Evolutionary conservation across 1,139 yeast genomes (phyloP), one percentile per base, ranked within the genome.

Genomic region (Hemisphaericaspora lyxosophila): DNA sequence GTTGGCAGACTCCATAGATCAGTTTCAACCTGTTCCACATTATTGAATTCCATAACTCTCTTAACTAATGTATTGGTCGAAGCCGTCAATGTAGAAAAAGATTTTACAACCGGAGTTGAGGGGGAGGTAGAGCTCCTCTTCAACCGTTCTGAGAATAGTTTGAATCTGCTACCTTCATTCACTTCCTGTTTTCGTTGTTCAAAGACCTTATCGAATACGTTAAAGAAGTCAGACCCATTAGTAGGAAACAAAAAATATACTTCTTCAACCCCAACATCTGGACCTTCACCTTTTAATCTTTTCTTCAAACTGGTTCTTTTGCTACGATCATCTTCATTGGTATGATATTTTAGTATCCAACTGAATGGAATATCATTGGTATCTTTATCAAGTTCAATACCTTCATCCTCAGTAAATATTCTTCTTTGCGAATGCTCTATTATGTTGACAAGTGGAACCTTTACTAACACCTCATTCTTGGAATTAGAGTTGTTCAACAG

Each of bases 371-470:
- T 38, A 25, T 48, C 54, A n/a, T 42, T 52, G 2, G 32, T 39
- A 2, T 42, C 36, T 7, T 32, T 40, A 18, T 36, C 43, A 18
- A 36, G 20, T 7, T 31, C 45, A 14, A 41, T 47, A 5, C 39
- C 53, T n/a, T 44, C 49, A 16, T 41, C 45, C 8, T 45, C 53
- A 24, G 41, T 45, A 36, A 59, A 56, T 13, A 60, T 23, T 7
- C 41, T 43, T 6, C 44, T 45, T 70, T 46, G 76, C 66, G 46
- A 86, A 25, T 79, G 57, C 47, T 82, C 87, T 11, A 80, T 53
- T n/a, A 90, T 67, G 49, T 82, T 82, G 29, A 71, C 75, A 18
- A 85, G 57, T 0, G 97, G 97, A 7, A 90, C 78, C 49, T 85
- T 85, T 12, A 90, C 68, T 26, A 85, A 75, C 7, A 88, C 95